phyloP scores from a whole-genome alignment of 2,329 filamentous ascomycete species.

The Penicillium sp. region DNA sequence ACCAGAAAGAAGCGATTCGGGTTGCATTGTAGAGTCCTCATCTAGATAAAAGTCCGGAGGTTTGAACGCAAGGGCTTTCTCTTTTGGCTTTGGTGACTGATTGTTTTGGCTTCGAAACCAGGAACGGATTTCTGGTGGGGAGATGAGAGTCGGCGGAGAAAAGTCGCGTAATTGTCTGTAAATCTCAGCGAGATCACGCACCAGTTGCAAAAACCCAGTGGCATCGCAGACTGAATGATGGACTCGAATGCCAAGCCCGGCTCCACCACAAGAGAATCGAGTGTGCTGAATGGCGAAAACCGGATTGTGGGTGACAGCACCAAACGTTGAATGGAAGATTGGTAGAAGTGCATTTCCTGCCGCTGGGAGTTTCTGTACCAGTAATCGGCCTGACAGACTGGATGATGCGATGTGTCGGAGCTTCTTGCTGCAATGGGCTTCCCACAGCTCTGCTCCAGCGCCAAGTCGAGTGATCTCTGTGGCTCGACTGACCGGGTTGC shows the following conservation, averaged over 20 bases:
- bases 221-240: slow-evolving; percentile 10
- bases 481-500: background rate
- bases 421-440: background rate
- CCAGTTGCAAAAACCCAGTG: background rate
- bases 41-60: background rate
- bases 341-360: background rate
- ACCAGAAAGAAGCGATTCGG: no score
- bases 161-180: slow-evolving; percentile 3
- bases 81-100: background rate
- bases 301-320: background rate
- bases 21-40: background rate
- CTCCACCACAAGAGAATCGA: slow-evolving; percentile 7
- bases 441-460: slow-evolving; percentile 4
- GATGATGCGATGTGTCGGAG: background rate
- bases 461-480: background rate
- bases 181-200: slow-evolving; percentile 3
- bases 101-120: background rate
- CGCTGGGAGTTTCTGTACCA: background rate
- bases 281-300: slow-evolving; percentile 8
- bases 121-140: background rate
- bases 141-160: background rate
- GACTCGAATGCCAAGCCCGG: slow-evolving; percentile 2
- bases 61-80: background rate
- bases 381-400: background rate
- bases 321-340: background rate